Evolutionary conservation across 768 basidiomycete species (phyloP).

Genomic region (Clitopilus passeckerianus): DNA sequence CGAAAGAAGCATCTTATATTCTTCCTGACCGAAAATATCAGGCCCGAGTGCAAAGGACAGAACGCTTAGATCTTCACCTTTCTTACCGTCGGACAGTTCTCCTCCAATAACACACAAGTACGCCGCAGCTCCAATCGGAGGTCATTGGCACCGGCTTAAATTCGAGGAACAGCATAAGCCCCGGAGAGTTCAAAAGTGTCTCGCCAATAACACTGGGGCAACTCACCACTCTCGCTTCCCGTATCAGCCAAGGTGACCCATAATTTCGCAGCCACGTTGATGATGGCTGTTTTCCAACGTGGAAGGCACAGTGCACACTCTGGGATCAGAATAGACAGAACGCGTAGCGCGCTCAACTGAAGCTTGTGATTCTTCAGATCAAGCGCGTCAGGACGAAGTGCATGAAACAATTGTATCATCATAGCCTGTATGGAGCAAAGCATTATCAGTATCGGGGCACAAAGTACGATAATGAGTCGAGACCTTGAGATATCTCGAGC

Average conservation of each 20-base stretch:
- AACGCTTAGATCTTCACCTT: constrained; percentile 19
- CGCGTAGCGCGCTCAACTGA: constrained; percentile 37
- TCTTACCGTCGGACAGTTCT: constrained; percentile 28
- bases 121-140: constrained; percentile 20
- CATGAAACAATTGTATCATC: constrained; percentile 52
- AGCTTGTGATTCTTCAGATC: constrained; percentile 20
- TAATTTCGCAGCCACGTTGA: constrained; percentile 56
- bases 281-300: constrained; percentile 62
- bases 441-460: neutral
- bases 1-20: constrained; percentile 16
- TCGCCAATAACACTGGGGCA: neutral
- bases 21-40: constrained; percentile 9
- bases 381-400: constrained; percentile 27
- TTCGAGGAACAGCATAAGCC: constrained; percentile 3
- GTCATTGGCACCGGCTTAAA: constrained; percentile 11
- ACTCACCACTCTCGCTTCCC: constrained; percentile 15
- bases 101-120: constrained; percentile 21
- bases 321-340: constrained; percentile 40
- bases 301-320: constrained; percentile 53
- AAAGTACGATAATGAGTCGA: neutral
- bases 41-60: neutral
- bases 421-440: constrained; percentile 36
- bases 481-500: constrained; percentile 68
- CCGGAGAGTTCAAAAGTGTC: neutral
- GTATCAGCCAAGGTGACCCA: constrained; percentile 43